Base-by-base conservation (phyloP, 768 basidiomycete genomes). In the Chiua virens region DNA sequence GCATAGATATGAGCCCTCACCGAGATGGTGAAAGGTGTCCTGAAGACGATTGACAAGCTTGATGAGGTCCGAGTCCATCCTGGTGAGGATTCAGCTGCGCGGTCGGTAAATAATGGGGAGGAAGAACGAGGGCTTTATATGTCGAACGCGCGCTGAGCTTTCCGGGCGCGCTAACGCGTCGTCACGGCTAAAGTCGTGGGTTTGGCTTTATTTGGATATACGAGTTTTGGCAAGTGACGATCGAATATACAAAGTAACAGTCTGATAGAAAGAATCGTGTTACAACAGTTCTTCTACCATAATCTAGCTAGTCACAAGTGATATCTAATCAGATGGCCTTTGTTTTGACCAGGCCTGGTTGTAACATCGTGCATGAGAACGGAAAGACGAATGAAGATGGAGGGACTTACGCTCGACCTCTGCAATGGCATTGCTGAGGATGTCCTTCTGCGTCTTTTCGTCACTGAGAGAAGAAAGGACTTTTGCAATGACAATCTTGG, bases 11-110 rank as follows among this genome's bases (percentile, higher is more conserved):
- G 59, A 34, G 45, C 44, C 74, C 87, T 59, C 59, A 90, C 90
- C 91, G 45, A 93, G 80, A 62, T 92, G 92, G 71, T 76, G 81
- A 73, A 93, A 93, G 50, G 91, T 93, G 62, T 93, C 92, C 73
- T 98, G 94, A 48, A 98, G 85, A 74, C 86, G 89, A 76, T 97
- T 97, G 39, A 98, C 95, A 14, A 96, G 82, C 62, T 87, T 86
- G 58, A 98, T 98, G 55, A 98, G 84, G 68, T 96, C 92, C 37
- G 87, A 83, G 71, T 98, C 95, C 95, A 98, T 98, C 56, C 20
- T 66, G 61, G 7, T 40, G 8, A 34, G 30, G n/a, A 28, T 38
- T 27, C 17, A 20, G 36, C 44, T 49, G 23, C 20, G 32, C 35
- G 27, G 45, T 49, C 8, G 30, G 27, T 40, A 10, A 42, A 57